These are phyloP conservation scores for Aspergillus panamensis DNA, from an alignment of 495 filamentous ascomycete species.

Conservation along the genomic window DNA sequence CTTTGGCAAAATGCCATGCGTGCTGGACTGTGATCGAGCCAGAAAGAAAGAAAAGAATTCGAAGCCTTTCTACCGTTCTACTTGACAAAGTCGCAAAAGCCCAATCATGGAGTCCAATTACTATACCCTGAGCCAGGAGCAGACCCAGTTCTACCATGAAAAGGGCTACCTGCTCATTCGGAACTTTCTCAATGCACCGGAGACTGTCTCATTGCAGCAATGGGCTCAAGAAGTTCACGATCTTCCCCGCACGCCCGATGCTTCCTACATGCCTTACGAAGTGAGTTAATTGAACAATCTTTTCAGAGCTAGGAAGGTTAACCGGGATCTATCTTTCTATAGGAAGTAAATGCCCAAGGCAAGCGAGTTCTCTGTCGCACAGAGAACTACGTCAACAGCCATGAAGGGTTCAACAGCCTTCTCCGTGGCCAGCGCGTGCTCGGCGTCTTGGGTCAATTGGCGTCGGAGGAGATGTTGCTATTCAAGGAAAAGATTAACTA, in stretches of 20 bases:
- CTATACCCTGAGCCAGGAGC: slow-evolving; percentile 27
- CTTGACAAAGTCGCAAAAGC: not conserved
- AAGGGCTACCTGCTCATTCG: slow-evolving; percentile 24
- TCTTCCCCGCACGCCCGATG: slow-evolving; percentile 34
- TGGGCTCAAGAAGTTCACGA: slow-evolving; percentile 45
- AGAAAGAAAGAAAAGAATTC: not conserved
- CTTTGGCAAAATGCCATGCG: slow-evolving; percentile 2
- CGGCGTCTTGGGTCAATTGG: slow-evolving; percentile 35
- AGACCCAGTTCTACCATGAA: slow-evolving; percentile 35
- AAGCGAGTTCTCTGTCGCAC: slow-evolving; percentile 42
- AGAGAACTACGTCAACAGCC: slow-evolving; percentile 47
- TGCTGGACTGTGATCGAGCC: not conserved
- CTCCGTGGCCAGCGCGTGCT: slow-evolving; percentile 37
- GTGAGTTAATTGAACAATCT: slow-evolving; percentile 6
- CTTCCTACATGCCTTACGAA: slow-evolving; percentile 48
- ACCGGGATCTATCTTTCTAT: not conserved
- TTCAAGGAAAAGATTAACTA: slow-evolving; percentile 52
- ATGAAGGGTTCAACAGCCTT: slow-evolving; percentile 24
- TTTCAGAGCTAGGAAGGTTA: not conserved
- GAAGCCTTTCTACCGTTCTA: not conserved
- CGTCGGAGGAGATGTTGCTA: slow-evolving; percentile 43
- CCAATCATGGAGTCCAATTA: slow-evolving; percentile 25
- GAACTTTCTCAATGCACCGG: slow-evolving; percentile 27
- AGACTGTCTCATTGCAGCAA: slow-evolving; percentile 31
- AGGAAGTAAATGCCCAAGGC: slow-evolving; percentile 40